Percentiles rank a stretch among this genome's conserved stretches.
Evolutionary conservation across 768 basidiomycete genomes (phyloP).

Genomic region (Boletus fagicola): DNA sequence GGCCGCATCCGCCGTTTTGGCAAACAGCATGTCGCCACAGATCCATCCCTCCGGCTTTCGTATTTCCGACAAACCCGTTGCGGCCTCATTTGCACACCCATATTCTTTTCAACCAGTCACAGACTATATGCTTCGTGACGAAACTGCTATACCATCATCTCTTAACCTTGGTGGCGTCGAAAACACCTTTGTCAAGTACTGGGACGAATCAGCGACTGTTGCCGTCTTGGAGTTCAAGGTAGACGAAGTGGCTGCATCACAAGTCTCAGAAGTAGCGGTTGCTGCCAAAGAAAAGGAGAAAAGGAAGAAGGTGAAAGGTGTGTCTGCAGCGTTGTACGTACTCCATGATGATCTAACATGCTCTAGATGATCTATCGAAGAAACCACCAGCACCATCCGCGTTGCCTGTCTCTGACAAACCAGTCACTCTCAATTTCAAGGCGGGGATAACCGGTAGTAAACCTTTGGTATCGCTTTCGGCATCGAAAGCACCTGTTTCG

Average conservation of each 20-base stretch:
- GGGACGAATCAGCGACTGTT: constrained; percentile 84
- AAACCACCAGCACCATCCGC: constrained; percentile 56
- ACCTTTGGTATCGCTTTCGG: constrained; percentile 18
- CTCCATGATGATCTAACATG: constrained; percentile 10
- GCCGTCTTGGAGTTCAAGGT: constrained; percentile 79
- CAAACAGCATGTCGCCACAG: constrained; percentile 81
- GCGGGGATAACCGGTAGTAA: constrained; percentile 28
- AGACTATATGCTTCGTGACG: constrained; percentile 73
- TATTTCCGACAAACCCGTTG: constrained; percentile 85
- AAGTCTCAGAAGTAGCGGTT: constrained; percentile 30
- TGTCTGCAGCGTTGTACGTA: not conserved
- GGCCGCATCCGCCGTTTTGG: constrained; percentile 82
- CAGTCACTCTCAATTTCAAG: constrained; percentile 77
- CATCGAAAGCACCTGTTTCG: constrained; percentile 38
- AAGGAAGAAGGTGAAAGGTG: constrained; percentile 57
- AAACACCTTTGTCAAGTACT: constrained; percentile 78
- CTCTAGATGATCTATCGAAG: constrained; percentile 35
- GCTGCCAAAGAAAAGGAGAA: constrained; percentile 61
- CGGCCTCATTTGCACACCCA: constrained; percentile 89
- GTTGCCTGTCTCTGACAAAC: constrained; percentile 75
- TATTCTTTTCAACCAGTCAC: constrained; percentile 84
- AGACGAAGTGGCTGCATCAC: constrained; percentile 46
- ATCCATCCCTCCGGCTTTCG: constrained; percentile 92
- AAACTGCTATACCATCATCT: constrained; percentile 70
- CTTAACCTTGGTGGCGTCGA: constrained; percentile 68